These are phyloP conservation scores for Rhodotorula mucilaginosa DNA, from an alignment of 1,284 basidiomycete genomes.

Conservation along the genomic window DNA sequence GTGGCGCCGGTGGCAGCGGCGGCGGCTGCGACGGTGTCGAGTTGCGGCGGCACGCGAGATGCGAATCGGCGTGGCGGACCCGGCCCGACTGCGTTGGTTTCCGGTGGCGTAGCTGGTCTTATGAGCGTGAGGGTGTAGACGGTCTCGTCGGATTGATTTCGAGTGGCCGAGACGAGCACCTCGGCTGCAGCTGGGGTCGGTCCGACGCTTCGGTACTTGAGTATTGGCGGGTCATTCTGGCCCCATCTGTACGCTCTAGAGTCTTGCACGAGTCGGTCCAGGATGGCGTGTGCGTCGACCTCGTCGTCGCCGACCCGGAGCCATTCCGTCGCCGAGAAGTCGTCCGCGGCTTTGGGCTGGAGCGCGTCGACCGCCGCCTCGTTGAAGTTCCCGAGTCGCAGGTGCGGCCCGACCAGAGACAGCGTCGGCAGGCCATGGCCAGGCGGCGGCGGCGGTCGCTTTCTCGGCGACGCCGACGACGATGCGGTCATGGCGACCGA, in stretches of 20 bases:
- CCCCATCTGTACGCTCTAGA: background rate
- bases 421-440: background rate
- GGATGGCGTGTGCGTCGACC: background rate
- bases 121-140: slow-evolving; percentile 11
- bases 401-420: background rate
- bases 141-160: background rate
- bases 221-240: background rate
- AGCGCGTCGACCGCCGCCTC: background rate
- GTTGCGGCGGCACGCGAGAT: background rate
- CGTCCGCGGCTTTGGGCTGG: background rate
- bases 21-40: background rate
- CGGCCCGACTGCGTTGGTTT: too few relatives aligned
- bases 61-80: background rate
- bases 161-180: background rate
- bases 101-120: background rate
- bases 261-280: background rate
- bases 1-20: too few relatives aligned
- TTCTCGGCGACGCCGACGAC: too few relatives aligned
- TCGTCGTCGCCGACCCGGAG: background rate
- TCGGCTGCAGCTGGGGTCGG: background rate
- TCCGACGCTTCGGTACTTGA: too few relatives aligned
- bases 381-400: background rate
- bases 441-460: too few relatives aligned
- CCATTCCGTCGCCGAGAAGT: background rate
- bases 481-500: too few relatives aligned